These are phyloP conservation scores for Cydonia oblonga DNA, from an alignment of 331 rosid species.

Conservation along the genomic window DNA sequence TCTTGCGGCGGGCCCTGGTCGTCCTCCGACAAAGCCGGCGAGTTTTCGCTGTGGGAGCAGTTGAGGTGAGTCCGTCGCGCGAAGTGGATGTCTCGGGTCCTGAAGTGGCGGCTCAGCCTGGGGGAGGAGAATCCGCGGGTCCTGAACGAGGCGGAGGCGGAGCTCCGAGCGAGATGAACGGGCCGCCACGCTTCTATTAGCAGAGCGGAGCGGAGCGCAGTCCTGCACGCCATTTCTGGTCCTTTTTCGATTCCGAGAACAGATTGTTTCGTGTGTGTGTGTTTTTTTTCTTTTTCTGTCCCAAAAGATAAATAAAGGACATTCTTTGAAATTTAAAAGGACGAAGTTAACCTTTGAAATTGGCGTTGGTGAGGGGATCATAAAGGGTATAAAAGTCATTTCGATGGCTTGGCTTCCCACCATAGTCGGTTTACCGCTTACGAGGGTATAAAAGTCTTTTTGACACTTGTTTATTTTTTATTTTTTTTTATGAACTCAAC, in stretches of 20 bases:
- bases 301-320: background rate
- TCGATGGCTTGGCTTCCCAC: background rate
- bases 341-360: background rate
- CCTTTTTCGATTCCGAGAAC: background rate
- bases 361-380: accelerated
- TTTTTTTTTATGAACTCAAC: background rate
- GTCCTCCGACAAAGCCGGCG: conserved; percentile 42
- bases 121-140: conserved; percentile 7
- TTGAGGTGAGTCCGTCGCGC: conserved; percentile 19
- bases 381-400: background rate
- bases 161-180: conserved; percentile 15
- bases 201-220: conserved; percentile 45
- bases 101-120: conserved; percentile 8
- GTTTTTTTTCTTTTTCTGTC: background rate
- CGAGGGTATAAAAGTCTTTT: background rate
- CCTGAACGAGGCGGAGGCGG: conserved; percentile 15
- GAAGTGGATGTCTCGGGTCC: conserved; percentile 31
- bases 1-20: conserved; percentile 95
- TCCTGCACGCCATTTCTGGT: conserved; percentile 53
- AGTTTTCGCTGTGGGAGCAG: conserved; percentile 41
- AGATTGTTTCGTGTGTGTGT: background rate
- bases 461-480: background rate
- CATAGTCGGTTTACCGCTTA: background rate
- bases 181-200: conserved; percentile 48
- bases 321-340: background rate